Evolutionary conservation across 1,284 basidiomycete genomes (phyloP).

Genomic region (Moesziomyces sp.): DNA sequence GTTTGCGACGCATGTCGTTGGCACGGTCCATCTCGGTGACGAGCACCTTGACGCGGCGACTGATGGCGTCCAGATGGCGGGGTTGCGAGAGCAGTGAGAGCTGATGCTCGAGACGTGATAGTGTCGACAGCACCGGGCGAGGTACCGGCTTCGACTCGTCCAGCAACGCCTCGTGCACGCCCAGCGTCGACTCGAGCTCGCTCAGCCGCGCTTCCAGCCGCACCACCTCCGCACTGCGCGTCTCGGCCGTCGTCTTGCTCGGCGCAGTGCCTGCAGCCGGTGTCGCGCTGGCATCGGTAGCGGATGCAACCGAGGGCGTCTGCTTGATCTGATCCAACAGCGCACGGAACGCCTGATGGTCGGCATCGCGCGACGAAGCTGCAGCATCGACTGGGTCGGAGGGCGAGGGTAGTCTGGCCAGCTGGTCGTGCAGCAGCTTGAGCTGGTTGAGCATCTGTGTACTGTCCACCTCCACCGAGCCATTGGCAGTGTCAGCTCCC

Average conservation of each 20-base stretch:
- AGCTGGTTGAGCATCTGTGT: slow-evolving; percentile 32
- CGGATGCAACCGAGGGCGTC: not conserved
- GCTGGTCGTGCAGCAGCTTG: slow-evolving; percentile 27
- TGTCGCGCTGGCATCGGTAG: not conserved
- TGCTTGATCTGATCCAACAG: slow-evolving; percentile 24
- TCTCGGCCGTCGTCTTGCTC: slow-evolving; percentile 1
- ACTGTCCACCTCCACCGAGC: slow-evolving; percentile 11
- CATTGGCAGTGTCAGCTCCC: not conserved
- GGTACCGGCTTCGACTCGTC: slow-evolving; percentile 71
- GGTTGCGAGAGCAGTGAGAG: slow-evolving; percentile 91
- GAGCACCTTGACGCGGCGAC: slow-evolving; percentile 89
- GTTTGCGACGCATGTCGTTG: slow-evolving; percentile 71
- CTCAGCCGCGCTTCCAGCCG: slow-evolving; percentile 37
- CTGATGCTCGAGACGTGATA: slow-evolving; percentile 84
- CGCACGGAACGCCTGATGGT: slow-evolving; percentile 12
- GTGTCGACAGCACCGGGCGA: slow-evolving; percentile 81
- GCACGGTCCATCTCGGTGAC: slow-evolving; percentile 91
- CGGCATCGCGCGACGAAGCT: not conserved
- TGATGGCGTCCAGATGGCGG: slow-evolving; percentile 94
- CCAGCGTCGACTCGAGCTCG: slow-evolving; percentile 47
- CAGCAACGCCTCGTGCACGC: slow-evolving; percentile 35
- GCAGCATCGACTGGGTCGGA: not conserved
- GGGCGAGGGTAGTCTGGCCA: slow-evolving; percentile 20
- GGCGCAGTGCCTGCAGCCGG: not conserved
- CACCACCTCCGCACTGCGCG: slow-evolving; percentile 11